Evolutionary conservation across 73 alveolate species (phyloP), one percentile per base, ranked within the genome.

Genomic region (Symbiodinium pilosum): DNA sequence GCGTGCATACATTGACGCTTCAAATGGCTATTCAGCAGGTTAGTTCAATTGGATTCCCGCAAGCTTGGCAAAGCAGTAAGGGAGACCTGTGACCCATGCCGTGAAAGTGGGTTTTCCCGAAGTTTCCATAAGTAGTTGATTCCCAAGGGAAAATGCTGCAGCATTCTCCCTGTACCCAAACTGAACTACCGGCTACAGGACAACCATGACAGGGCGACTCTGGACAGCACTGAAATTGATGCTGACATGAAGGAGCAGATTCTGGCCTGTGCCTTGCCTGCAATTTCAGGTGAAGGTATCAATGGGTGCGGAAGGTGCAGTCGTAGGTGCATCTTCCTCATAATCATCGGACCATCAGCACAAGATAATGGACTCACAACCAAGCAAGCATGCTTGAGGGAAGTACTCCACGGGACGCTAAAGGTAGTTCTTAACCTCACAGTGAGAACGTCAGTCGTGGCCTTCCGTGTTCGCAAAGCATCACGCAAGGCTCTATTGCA

Each of bases 171-270:
- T n/a, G n/a, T n/a, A n/a, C n/a, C n/a, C n/a, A n/a, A n/a, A n/a
- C n/a, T n/a, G n/a, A n/a, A n/a, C n/a, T n/a, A n/a, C n/a, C n/a
- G 93, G 38, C 81, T 4, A 52, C 20, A 91, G 97, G 97, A 91
- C 88, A 41, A 68, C 77, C 97, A 91, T 68, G 97, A 91, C 41
- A 83, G 88, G 18, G 51, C 81, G 30, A 71, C 88, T 34, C 52
- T 91, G 81, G 97, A 91, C 34, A 88, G 43, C 56, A 71, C 97
- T 32, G 97, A 91, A 44, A 71, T 91, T 87, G 97, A 91, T 18
- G 88, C 97, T 4, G 97, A 91, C 36, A 91, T 71, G 97, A 28
- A 69, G 42, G 97, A 91, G 84, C 97, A 91, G 97, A 91, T 91
- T 86, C 40, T 91, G 36, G 88, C 71, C 4, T 91, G 95, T 64